These are phyloP conservation scores for Trichoderma sp. DNA, from an alignment of 2,329 filamentous ascomycete species.

Conservation along the genomic window DNA sequence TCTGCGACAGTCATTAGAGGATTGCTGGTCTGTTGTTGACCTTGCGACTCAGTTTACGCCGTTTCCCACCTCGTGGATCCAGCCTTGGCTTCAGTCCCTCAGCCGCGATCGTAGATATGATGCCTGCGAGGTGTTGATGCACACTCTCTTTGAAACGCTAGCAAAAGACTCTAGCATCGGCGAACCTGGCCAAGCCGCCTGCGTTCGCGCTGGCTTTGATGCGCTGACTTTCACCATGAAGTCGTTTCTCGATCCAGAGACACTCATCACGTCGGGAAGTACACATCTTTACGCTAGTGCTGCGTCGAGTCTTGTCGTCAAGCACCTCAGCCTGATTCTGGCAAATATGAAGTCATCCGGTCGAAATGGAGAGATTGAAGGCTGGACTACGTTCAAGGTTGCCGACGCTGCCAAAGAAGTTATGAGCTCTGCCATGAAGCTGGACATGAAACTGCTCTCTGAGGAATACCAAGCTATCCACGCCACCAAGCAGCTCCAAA, in stretches of 20 bases:
- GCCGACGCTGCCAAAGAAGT: constrained; percentile 47
- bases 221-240: constrained; percentile 58
- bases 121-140: constrained; percentile 75
- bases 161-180: constrained; percentile 57
- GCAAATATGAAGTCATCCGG: constrained; percentile 34
- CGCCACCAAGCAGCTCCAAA: constrained; percentile 61
- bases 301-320: constrained; percentile 65
- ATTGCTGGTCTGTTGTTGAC: constrained; percentile 44
- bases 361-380: constrained; percentile 27
- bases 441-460: constrained; percentile 46
- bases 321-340: constrained; percentile 62
- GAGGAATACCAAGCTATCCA: constrained; percentile 60
- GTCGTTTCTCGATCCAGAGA: constrained; percentile 53
- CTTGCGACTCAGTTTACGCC: constrained; percentile 50
- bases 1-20: constrained; percentile 60
- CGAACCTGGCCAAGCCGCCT: constrained; percentile 59
- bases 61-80: constrained; percentile 76
- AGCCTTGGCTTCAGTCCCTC: constrained; percentile 75
- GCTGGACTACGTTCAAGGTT: constrained; percentile 44
- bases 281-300: constrained; percentile 64
- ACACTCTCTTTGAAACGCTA: constrained; percentile 70
- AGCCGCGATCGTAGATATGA: constrained; percentile 74
- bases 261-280: constrained; percentile 50
- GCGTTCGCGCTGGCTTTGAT: constrained; percentile 65
- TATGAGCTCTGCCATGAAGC: constrained; percentile 56